phyloP scores from a whole-genome alignment of 352 stramenopile genomes.

The Peronospora destructor region DNA sequence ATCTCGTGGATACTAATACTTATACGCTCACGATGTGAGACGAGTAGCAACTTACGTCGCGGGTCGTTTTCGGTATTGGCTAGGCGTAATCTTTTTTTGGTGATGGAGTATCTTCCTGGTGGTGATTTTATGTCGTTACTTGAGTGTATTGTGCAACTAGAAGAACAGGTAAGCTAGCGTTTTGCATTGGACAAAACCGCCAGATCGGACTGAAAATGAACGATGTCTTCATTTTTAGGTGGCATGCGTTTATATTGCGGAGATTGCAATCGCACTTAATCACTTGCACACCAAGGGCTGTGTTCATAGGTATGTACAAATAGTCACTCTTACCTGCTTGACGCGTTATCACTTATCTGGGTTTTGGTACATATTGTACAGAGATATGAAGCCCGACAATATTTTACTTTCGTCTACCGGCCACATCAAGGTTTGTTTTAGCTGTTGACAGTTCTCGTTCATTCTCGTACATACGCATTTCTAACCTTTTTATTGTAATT shows the following conservation, averaged over 20 bases:
- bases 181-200: background rate
- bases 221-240: constrained; percentile 35
- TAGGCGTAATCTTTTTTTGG: constrained; percentile 81
- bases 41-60: constrained; percentile 14
- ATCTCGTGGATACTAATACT: constrained; percentile 3
- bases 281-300: constrained; percentile 81
- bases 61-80: background rate
- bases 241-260: constrained; percentile 81
- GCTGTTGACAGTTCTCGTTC: background rate
- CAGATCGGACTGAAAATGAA: background rate
- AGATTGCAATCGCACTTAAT: constrained; percentile 81
- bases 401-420: constrained; percentile 84
- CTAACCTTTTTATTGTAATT: constrained; percentile 6
- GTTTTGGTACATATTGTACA: constrained; percentile 21
- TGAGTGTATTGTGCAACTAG: constrained; percentile 81
- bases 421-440: constrained; percentile 69
- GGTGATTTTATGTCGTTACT: constrained; percentile 88
- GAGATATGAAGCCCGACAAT: constrained; percentile 88
- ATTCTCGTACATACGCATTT: background rate
- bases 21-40: background rate
- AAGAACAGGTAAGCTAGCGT: constrained; percentile 55
- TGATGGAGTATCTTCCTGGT: constrained; percentile 88
- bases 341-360: constrained; percentile 7
- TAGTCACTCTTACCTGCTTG: constrained; percentile 1
- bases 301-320: constrained; percentile 57